Conservation (phyloP, 1,139 yeast species). For the Saccharomycopsis hybrid region DNA sequence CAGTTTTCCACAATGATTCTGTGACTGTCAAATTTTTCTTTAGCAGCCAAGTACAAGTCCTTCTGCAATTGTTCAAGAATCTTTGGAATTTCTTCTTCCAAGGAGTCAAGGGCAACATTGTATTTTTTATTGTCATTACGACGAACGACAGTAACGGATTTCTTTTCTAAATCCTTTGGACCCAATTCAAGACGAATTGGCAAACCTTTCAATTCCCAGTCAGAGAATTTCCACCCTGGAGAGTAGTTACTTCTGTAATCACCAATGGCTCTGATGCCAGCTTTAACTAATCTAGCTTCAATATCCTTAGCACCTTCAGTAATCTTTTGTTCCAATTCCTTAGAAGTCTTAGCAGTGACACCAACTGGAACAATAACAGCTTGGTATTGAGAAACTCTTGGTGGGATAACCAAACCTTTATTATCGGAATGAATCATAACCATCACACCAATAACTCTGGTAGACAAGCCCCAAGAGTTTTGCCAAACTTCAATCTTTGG, state of each 20-base stretch:
- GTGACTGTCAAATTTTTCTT: slow-evolving; percentile 75
- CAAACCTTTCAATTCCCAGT: slow-evolving; percentile 93
- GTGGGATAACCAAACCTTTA: slow-evolving; percentile 97
- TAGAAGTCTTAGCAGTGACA: slow-evolving; percentile 76
- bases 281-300: slow-evolving; percentile 48
- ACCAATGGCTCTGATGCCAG: slow-evolving; percentile 67
- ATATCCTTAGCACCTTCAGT: slow-evolving; percentile 63
- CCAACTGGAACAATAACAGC: slow-evolving; percentile 94
- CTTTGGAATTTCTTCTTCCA: slow-evolving; percentile 64
- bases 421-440: slow-evolving; percentile 98
- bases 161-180: slow-evolving; percentile 83
- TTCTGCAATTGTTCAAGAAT: slow-evolving; percentile 75
- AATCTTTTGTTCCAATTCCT: slow-evolving; percentile 65
- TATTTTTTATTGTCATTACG: slow-evolving; percentile 82
- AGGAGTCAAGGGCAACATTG: slow-evolving; percentile 55
- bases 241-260: slow-evolving; percentile 93
- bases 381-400: slow-evolving; percentile 90
- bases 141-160: slow-evolving; percentile 82
- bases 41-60: slow-evolving; percentile 72
- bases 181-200: slow-evolving; percentile 94
- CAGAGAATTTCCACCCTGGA: slow-evolving; percentile 98
- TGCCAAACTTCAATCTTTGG: slow-evolving; percentile 88
- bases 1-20: slow-evolving; percentile 75
- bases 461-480: slow-evolving; percentile 98
- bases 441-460: slow-evolving; percentile 99